A percentile compares a stretch with the other conserved stretches of the same genome.
phyloP scores from a whole-genome alignment of 805 yeast species.

The Ogataea degrootiae region DNA sequence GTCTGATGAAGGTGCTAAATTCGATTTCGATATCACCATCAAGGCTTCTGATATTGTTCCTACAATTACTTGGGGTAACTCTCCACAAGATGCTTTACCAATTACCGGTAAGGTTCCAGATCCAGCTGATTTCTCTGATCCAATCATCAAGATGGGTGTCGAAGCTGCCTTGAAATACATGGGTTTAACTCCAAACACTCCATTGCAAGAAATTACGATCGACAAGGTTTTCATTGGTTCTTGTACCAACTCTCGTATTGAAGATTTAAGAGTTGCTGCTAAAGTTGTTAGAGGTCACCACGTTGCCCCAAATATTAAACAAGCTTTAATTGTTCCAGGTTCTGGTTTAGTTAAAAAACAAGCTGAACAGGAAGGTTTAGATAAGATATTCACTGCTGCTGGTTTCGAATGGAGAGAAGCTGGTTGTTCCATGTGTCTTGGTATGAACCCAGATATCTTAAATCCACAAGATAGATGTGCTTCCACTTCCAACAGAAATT shows the following conservation, averaged over 20 bases:
- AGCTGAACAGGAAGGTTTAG: constrained; percentile 94
- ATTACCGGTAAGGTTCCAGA: constrained; percentile 89
- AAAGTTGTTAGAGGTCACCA: constrained; percentile 85
- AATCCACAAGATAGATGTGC: constrained; percentile 97
- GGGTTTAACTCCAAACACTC: constrained; percentile 84
- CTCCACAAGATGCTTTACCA: constrained; percentile 98
- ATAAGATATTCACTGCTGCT: constrained; percentile 83
- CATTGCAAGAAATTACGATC: constrained; percentile 64
- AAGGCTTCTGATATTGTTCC: constrained; percentile 85
- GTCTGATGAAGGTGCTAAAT: constrained; percentile 85
- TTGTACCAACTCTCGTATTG: constrained; percentile 96
- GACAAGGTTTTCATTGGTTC: constrained; percentile 98
- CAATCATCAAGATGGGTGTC: constrained; percentile 76
- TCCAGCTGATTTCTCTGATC: constrained; percentile 69
- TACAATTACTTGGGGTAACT: constrained; percentile 98
- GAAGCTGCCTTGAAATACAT: constrained; percentile 88
- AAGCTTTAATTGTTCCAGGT: constrained; percentile 94
- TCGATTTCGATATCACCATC: constrained; percentile 78
- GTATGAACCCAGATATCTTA: constrained; percentile 98
- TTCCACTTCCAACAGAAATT: constrained; percentile 96
- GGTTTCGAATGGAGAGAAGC: constrained; percentile 99
- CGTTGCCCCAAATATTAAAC: constrained; percentile 74
- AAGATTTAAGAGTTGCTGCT: constrained; percentile 95
- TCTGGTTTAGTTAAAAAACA: constrained; percentile 91
- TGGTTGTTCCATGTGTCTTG: constrained; percentile 99